Evolutionary conservation across 2,329 filamentous ascomycete species (phyloP), one percentile per base, ranked within the genome.

Genomic region (Colletotrichum limetticola): DNA sequence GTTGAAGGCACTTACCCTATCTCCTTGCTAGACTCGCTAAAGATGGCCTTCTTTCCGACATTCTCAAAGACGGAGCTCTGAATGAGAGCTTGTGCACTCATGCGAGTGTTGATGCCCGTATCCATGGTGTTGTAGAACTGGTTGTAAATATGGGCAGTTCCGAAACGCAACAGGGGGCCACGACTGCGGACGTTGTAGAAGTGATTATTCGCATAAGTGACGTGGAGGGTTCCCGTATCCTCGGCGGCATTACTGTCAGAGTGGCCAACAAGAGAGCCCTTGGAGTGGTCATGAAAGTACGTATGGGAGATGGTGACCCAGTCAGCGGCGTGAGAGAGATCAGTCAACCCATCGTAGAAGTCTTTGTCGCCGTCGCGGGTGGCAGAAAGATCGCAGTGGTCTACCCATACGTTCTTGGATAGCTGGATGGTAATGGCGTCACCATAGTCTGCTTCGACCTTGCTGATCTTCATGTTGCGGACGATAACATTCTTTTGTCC

Each of bases 191-290:
- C 81, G 83, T 91, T 91, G 73, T 79, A 77, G 85, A 85, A 91
- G 83, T 88, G 84, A 86, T 92, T 92, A 84, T 91, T 88, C 81
- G 86, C 85, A 79, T 90, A 91, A 26, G 91, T 92, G 53, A 92
- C 83, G 76, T 83, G 87, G 49, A 92, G 83, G 76, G 90, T 85
- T 74, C 90, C 90, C 3, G 78, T 87, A 80, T 92, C 90, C 75
- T 90, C 87, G 35, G 78, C 82, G 19, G 76, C 82, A 79, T 90
- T 90, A 80, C 73, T 84, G 82, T 90, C 86, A 19, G 84, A 86
- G 84, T 90, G 88, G 6, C 86, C 88, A 65, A 90, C 82, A n/a
- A 91, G 83, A 0, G 86, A 88, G 28, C 84, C 86, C 80, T 91
- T 91, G 81, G 83, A 90, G 84, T 91, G 88, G 66, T 90, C 80